Evolutionary conservation across 2,329 filamentous ascomycete genomes (phyloP).

Genomic region (Rutstroemia sp.): DNA sequence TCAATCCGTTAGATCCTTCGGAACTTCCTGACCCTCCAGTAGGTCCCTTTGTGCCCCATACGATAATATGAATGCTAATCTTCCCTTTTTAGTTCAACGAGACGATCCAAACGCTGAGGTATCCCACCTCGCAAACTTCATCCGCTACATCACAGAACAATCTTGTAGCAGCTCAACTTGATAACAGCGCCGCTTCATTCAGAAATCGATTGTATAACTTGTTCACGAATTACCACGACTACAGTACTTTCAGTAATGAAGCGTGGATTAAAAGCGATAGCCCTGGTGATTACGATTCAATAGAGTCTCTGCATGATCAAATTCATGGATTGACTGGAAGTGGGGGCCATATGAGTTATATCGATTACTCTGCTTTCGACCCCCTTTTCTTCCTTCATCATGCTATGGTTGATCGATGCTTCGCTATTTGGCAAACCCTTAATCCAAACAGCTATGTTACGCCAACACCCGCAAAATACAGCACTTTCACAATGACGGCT

Average conservation of each 20-base stretch:
- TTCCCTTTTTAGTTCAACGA: constrained; percentile 41
- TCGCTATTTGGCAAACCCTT: constrained; percentile 45
- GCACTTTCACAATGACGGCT: constrained; percentile 27
- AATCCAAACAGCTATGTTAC: constrained; percentile 30
- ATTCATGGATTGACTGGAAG: constrained; percentile 50
- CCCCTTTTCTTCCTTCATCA: constrained; percentile 44
- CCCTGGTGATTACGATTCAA: constrained; percentile 46
- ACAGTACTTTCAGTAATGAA: constrained; percentile 62
- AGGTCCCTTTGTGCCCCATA: constrained; percentile 24
- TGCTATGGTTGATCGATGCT: constrained; percentile 52
- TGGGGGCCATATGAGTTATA: constrained; percentile 43
- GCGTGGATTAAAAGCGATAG: constrained; percentile 46
- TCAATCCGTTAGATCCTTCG: constrained; percentile 34
- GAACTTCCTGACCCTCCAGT: constrained; percentile 55
- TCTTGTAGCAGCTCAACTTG: constrained; percentile 43
- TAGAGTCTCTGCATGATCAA: constrained; percentile 57
- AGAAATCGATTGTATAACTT: constrained; percentile 60
- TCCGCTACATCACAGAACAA: constrained; percentile 52
- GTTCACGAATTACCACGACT: constrained; percentile 60
- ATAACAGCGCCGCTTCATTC: constrained; percentile 45
- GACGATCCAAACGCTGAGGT: constrained; percentile 54
- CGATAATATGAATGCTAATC: background rate
- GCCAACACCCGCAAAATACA: constrained; percentile 26
- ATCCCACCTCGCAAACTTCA: constrained; percentile 35
- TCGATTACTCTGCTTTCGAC: constrained; percentile 39